These are phyloP conservation scores for Paramecium pentaurelia DNA, from an alignment of 73 alveolate genomes.

Conservation along the genomic window DNA sequence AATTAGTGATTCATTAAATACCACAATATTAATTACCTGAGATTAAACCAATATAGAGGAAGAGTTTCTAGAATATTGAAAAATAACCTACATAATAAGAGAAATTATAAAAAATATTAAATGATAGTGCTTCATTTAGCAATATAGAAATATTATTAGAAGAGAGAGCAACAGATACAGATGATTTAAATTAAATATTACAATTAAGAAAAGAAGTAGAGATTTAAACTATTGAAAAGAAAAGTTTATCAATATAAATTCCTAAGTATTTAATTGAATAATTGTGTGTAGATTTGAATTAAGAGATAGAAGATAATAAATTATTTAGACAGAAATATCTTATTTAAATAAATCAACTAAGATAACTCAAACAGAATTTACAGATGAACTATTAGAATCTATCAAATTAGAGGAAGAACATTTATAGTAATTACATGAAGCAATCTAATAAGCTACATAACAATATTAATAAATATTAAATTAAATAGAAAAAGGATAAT, in stretches of 20 bases:
- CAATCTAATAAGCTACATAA: neutral
- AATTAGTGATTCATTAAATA: neutral
- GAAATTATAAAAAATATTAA: neutral
- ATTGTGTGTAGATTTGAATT: neutral
- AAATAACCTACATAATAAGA: neutral
- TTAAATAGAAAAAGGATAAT: neutral
- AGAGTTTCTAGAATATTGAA: neutral
- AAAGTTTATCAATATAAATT: neutral
- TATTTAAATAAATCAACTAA: neutral
- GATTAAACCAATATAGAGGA: neutral
- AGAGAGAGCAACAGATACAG: neutral
- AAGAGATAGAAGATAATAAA: neutral
- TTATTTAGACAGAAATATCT: neutral
- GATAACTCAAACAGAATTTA: neutral
- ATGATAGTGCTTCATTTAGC: slow-evolving; percentile 1
- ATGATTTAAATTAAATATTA: neutral
- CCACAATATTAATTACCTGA: neutral
- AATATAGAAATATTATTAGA: neutral
- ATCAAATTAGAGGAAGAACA: neutral
- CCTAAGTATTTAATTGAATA: neutral
- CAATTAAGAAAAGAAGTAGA: neutral
- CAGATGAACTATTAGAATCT: neutral
- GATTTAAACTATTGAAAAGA: neutral
- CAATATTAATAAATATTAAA: neutral
- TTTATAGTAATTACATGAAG: neutral